Evolutionary conservation across 495 filamentous ascomycete species (phyloP).

Genomic region (Aspergillus affinis): DNA sequence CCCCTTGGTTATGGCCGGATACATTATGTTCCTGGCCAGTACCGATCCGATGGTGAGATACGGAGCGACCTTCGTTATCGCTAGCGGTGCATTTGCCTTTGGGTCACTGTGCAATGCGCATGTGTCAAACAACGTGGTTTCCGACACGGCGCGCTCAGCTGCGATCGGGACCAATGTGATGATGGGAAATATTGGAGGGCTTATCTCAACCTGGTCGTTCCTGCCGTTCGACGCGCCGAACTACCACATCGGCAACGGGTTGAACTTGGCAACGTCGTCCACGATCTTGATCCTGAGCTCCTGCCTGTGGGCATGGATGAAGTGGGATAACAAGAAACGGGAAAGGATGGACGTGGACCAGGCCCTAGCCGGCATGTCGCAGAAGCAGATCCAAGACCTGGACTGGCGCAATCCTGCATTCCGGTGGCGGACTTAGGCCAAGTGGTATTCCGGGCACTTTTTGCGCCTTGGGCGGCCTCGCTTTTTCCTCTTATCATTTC

Average conservation of each 20-base stretch:
- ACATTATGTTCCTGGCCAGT: conserved; percentile 69
- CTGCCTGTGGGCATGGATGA: conserved; percentile 58
- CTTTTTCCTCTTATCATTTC: background rate
- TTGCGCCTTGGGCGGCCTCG: background rate
- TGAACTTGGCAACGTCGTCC: conserved; percentile 65
- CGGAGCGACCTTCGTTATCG: conserved; percentile 70
- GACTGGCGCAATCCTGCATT: conserved; percentile 77
- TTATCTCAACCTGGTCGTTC: conserved; percentile 72
- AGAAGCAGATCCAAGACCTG: conserved; percentile 60
- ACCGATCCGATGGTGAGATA: conserved; percentile 55
- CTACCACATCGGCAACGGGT: conserved; percentile 70
- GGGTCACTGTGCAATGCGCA: conserved; percentile 67
- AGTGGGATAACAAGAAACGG: conserved; percentile 59
- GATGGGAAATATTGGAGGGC: conserved; percentile 69
- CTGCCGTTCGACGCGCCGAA: conserved; percentile 62
- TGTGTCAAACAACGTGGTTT: conserved; percentile 67
- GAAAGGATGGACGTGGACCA: conserved; percentile 51
- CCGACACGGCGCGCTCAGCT: conserved; percentile 64
- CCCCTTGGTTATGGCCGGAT: conserved; percentile 64
- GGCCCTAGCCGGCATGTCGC: conserved; percentile 55
- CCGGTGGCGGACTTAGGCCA: conserved; percentile 53
- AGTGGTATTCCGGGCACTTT: background rate
- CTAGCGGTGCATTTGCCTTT: conserved; percentile 54
- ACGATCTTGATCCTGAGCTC: conserved; percentile 50
- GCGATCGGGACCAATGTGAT: conserved; percentile 69